Evolutionary conservation across 1,284 basidiomycete genomes (phyloP).

Genomic region (Filobasidium uniguttulatum): DNA sequence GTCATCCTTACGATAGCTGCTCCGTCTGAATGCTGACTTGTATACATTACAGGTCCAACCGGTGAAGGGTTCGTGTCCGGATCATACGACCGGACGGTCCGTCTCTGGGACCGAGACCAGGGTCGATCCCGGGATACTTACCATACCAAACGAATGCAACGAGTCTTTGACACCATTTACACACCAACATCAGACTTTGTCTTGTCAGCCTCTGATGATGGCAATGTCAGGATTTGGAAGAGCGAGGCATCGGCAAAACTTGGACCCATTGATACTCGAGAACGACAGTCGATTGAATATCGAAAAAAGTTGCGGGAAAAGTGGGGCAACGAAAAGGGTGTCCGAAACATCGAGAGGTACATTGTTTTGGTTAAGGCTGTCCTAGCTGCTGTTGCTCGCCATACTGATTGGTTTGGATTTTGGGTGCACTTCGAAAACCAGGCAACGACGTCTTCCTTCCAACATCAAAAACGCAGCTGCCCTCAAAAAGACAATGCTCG

Average conservation of each 20-base stretch:
- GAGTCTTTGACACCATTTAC: conserved; percentile 48
- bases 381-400: not conserved
- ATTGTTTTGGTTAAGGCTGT: not conserved
- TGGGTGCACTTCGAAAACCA: conserved; percentile 29
- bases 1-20: conserved; percentile 11
- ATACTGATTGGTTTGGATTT: not conserved
- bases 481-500: conserved; percentile 87
- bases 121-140: conserved; percentile 82
- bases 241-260: conserved; percentile 82
- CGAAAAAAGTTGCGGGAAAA: conserved; percentile 72
- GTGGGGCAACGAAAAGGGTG: conserved; percentile 73
- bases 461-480: conserved; percentile 74
- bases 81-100: conserved; percentile 86
- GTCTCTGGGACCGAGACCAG: conserved; percentile 81
- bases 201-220: conserved; percentile 87
- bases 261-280: conserved; percentile 79
- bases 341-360: conserved; percentile 62
- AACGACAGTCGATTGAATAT: conserved; percentile 86
- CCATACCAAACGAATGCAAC: conserved; percentile 98
- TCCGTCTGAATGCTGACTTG: conserved; percentile 23
- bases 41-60: conserved; percentile 50
- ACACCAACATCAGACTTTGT: conserved; percentile 88
- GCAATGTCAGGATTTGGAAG: conserved; percentile 92
- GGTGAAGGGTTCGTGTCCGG: conserved; percentile 93
- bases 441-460: conserved; percentile 75